Conservation (phyloP, 805 yeast species). For the Candida railenensis region DNA sequence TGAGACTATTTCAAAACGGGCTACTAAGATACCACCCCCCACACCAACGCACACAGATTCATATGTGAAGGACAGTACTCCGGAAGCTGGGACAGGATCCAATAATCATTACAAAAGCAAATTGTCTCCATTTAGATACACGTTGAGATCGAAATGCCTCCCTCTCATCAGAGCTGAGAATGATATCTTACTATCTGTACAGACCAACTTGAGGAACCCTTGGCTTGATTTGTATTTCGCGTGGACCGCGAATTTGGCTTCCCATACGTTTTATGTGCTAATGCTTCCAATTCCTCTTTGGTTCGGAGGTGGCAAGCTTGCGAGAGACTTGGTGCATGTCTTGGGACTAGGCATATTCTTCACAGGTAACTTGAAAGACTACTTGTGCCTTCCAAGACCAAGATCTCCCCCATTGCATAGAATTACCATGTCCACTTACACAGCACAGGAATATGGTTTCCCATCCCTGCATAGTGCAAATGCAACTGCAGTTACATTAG, state of each 20-base stretch:
- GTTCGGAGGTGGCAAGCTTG: slow-evolving; percentile 61
- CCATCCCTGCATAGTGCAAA: slow-evolving; percentile 95
- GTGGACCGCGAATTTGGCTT: slow-evolving; percentile 83
- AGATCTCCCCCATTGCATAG: slow-evolving; percentile 87
- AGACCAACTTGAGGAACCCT: slow-evolving; percentile 47
- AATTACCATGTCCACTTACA: slow-evolving; percentile 86
- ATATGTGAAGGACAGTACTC: too few relatives aligned
- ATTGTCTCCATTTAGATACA: slow-evolving; percentile 56
- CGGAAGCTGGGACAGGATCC: slow-evolving; percentile 76
- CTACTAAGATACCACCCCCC: background rate
- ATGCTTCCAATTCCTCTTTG: slow-evolving; percentile 84
- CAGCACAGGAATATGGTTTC: slow-evolving; percentile 91
- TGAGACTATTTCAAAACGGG: background rate
- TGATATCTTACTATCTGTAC: slow-evolving; percentile 54
- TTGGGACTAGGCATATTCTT: slow-evolving; percentile 70
- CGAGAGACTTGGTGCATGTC: slow-evolving; percentile 60
- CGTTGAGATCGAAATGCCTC: slow-evolving; percentile 51
- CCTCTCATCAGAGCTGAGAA: slow-evolving; percentile 68
- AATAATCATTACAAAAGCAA: slow-evolving; percentile 61
- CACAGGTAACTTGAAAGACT: slow-evolving; percentile 79
- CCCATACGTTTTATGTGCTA: slow-evolving; percentile 90
- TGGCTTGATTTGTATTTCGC: slow-evolving; percentile 74
- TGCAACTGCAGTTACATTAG: slow-evolving; percentile 76
- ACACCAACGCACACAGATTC: background rate
- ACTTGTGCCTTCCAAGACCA: slow-evolving; percentile 88